phyloP scores from a whole-genome alignment of 129 eudicot species.

The Deinandra increscens region DNA sequence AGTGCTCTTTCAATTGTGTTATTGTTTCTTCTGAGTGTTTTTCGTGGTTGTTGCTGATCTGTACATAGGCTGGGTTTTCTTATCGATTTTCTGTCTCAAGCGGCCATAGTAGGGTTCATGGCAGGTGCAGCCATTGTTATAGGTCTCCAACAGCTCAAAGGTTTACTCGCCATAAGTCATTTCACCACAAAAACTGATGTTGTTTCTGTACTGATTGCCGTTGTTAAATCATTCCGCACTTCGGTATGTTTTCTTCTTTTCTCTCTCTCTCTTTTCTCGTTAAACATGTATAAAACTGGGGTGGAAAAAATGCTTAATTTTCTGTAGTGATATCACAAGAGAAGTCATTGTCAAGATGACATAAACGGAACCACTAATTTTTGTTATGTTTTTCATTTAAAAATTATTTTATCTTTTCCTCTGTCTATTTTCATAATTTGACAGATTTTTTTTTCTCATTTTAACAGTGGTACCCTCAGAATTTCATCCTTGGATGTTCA shows the following conservation, averaged over 20 bases:
- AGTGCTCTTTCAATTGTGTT: neutral
- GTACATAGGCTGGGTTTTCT: slow-evolving; percentile 77
- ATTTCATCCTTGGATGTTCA: slow-evolving; percentile 54
- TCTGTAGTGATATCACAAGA: neutral
- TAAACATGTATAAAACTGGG: no score
- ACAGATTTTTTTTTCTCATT: neutral
- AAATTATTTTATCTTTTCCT: neutral
- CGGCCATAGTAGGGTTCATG: slow-evolving; percentile 79
- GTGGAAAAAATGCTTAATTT: no score
- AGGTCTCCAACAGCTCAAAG: slow-evolving; percentile 71
- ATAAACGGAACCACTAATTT: neutral
- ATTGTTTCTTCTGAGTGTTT: neutral
- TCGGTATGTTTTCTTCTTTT: slow-evolving; percentile 43
- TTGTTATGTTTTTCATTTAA: neutral
- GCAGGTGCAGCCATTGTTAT: slow-evolving; percentile 77
- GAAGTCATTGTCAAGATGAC: slow-evolving; percentile 27
- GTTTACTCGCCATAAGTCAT: slow-evolving; percentile 54
- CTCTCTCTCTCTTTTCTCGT: neutral
- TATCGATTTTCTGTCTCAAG: slow-evolving; percentile 74
- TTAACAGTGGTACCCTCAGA: slow-evolving; percentile 55
- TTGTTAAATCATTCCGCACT: slow-evolving; percentile 42
- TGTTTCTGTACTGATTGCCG: slow-evolving; percentile 58
- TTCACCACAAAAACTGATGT: slow-evolving; percentile 66
- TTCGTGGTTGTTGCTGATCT: neutral
- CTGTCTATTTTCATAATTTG: neutral